A percentile compares a stretch with the other conserved stretches of the same genome.
Evolutionary conservation across 257 asterid species (phyloP).

Genomic region (Scutellaria baicalensis): DNA sequence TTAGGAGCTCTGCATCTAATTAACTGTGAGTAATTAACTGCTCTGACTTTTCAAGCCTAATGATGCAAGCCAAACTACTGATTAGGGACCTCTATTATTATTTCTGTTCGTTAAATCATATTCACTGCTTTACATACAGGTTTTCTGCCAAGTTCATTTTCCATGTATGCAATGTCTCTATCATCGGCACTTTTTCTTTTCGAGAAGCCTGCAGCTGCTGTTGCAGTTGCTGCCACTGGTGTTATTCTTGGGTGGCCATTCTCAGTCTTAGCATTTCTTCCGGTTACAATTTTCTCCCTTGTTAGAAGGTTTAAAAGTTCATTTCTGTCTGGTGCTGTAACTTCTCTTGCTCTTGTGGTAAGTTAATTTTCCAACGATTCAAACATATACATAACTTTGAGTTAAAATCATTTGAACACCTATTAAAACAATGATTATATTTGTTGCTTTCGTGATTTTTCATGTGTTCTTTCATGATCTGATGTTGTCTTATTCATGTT

Average conservation of each 20-base stretch:
- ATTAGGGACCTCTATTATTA: background rate
- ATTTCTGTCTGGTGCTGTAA: conserved; percentile 57
- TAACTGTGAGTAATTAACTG: background rate
- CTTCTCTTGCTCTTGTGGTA: conserved; percentile 65
- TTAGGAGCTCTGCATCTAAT: background rate
- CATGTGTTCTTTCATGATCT: background rate
- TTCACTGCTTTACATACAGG: conserved; percentile 43
- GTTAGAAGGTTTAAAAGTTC: conserved; percentile 52
- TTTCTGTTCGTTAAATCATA: background rate
- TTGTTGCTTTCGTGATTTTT: background rate
- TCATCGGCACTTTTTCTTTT: conserved; percentile 86
- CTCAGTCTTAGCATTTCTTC: conserved; percentile 89
- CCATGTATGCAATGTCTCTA: conserved; percentile 95
- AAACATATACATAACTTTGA: background rate
- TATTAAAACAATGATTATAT: background rate
- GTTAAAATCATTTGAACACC: background rate
- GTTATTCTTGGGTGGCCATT: conserved; percentile 99
- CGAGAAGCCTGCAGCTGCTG: conserved; percentile 83
- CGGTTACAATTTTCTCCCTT: conserved; percentile 73
- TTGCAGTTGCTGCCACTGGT: conserved; percentile 80
- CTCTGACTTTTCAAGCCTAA: background rate
- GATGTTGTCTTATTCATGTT: conserved; percentile 10
- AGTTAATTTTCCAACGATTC: conserved; percentile 21
- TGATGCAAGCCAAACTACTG: background rate
- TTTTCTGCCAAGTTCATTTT: conserved; percentile 94